These are phyloP conservation scores for Trichosporon coremiiforme DNA, from an alignment of 1,284 basidiomycete species.

Conservation along the genomic window DNA sequence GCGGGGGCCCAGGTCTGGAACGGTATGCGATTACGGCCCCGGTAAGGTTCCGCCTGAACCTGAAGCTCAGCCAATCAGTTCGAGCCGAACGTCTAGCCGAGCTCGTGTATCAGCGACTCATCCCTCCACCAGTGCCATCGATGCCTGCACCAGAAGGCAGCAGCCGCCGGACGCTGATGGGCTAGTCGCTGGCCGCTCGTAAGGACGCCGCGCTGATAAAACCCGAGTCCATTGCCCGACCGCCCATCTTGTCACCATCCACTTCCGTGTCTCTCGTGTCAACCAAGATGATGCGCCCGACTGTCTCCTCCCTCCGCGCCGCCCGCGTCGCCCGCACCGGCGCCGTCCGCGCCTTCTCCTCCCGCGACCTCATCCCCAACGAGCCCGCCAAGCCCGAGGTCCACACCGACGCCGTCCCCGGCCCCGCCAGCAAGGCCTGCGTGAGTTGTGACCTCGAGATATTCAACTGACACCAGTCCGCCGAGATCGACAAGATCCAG, in stretches of 20 bases:
- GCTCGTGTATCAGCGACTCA: conserved; percentile 17
- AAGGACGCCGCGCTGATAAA: conserved; percentile 2
- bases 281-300: conserved; percentile 8
- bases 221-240: background rate
- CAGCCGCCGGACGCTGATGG: background rate
- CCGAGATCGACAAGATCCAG: conserved; percentile 36
- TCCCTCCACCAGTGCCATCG: background rate
- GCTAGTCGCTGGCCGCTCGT: background rate
- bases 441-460: conserved; percentile 22
- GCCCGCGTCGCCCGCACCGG: background rate
- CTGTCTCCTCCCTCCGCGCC: conserved; percentile 14
- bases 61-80: background rate
- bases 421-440: conserved; percentile 33
- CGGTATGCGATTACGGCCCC: conserved; percentile 1
- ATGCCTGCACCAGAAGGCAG: too few species aligned
- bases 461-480: conserved; percentile 31
- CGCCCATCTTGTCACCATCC: background rate
- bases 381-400: conserved; percentile 36
- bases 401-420: conserved; percentile 35
- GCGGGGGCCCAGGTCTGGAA: background rate
- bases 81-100: conserved; percentile 14
- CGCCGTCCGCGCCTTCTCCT: conserved; percentile 34
- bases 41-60: conserved; percentile 5
- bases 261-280: background rate
- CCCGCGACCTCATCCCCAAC: conserved; percentile 35